Evolutionary conservation across 2,329 filamentous ascomycete species (phyloP).

Genomic region (Escovopsis sp.): DNA sequence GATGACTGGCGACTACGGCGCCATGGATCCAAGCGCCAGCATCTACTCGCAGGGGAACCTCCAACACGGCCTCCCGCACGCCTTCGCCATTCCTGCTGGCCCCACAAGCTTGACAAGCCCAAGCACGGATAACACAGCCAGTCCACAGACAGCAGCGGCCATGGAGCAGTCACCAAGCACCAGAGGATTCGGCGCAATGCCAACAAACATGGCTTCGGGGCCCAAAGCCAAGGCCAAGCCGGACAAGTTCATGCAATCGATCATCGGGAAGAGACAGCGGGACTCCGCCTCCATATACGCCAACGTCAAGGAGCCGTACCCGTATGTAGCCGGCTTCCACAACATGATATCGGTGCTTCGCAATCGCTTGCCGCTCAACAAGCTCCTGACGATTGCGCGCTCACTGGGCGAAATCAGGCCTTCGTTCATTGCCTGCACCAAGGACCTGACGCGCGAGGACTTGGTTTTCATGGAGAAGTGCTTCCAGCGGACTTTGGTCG

Average conservation of each 20-base stretch:
- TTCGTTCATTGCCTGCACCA: slow-evolving; percentile 82
- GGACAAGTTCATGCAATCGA: slow-evolving; percentile 29
- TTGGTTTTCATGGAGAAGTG: slow-evolving; percentile 96
- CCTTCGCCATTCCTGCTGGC: slow-evolving; percentile 48
- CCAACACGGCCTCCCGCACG: slow-evolving; percentile 48
- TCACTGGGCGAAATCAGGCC: slow-evolving; percentile 80
- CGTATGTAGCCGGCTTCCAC: slow-evolving; percentile 83
- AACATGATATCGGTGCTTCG: slow-evolving; percentile 69
- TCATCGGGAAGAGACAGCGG: slow-evolving; percentile 43
- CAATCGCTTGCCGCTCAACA: slow-evolving; percentile 61
- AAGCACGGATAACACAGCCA: slow-evolving; percentile 47
- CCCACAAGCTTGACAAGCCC: slow-evolving; percentile 49
- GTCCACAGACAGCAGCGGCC: slow-evolving; percentile 38
- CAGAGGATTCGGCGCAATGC: slow-evolving; percentile 14
- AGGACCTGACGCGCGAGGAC: slow-evolving; percentile 76
- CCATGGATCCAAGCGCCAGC: slow-evolving; percentile 33
- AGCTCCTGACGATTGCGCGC: slow-evolving; percentile 71
- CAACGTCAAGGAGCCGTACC: slow-evolving; percentile 78
- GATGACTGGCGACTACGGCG: slow-evolving; percentile 38
- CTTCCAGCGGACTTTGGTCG: slow-evolving; percentile 81
- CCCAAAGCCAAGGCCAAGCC: slow-evolving; percentile 30
- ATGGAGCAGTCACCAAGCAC: slow-evolving; percentile 39
- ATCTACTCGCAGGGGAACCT: slow-evolving; percentile 42
- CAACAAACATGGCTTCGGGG: slow-evolving; percentile 9
- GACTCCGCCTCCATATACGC: slow-evolving; percentile 82